A percentile compares a stretch with the other conserved stretches of the same genome.
These are phyloP conservation scores for Stemphylium vesicarium DNA, from an alignment of 2,329 filamentous ascomycete species.

Conservation along the genomic window DNA sequence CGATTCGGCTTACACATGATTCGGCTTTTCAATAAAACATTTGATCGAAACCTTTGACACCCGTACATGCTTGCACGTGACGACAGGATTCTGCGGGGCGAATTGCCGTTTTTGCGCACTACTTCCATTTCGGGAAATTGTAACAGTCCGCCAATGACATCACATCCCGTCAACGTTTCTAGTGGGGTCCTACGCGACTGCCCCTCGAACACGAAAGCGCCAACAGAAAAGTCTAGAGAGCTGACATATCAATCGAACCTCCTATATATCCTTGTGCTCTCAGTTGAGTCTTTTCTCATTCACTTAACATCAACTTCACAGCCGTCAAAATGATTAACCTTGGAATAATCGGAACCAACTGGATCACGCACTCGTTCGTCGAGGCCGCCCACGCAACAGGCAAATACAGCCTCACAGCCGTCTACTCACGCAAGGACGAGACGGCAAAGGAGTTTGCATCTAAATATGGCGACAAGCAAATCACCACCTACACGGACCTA, in stretches of 20 bases:
- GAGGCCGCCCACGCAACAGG: conserved; percentile 51
- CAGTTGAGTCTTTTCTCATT: background rate
- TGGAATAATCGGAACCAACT: conserved; percentile 56
- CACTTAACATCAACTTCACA: background rate
- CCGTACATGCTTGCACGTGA: background rate
- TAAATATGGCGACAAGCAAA: conserved; percentile 45
- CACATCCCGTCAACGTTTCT: conserved; percentile 9
- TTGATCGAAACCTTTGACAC: background rate
- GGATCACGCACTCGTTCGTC: conserved; percentile 59
- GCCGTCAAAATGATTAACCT: conserved; percentile 48
- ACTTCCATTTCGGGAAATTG: conserved; percentile 19
- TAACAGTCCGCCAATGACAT: conserved; percentile 28
- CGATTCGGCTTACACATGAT: conserved; percentile 5
- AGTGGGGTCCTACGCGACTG: conserved; percentile 22
- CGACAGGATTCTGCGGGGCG: background rate
- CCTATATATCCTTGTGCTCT: background rate
- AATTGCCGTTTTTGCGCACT: conserved; percentile 2
- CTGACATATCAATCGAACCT: conserved; percentile 1
- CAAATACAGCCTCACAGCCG: conserved; percentile 53
- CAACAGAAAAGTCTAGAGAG: conserved; percentile 7
- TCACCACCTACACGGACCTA: conserved; percentile 51
- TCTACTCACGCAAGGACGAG: conserved; percentile 55
- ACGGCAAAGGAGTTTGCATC: conserved; percentile 52
- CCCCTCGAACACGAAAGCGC: conserved; percentile 7
- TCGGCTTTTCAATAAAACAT: conserved; percentile 12